These are phyloP conservation scores for Parietaria judaica DNA, from an alignment of 306 rosid species.

Conservation along the genomic window DNA sequence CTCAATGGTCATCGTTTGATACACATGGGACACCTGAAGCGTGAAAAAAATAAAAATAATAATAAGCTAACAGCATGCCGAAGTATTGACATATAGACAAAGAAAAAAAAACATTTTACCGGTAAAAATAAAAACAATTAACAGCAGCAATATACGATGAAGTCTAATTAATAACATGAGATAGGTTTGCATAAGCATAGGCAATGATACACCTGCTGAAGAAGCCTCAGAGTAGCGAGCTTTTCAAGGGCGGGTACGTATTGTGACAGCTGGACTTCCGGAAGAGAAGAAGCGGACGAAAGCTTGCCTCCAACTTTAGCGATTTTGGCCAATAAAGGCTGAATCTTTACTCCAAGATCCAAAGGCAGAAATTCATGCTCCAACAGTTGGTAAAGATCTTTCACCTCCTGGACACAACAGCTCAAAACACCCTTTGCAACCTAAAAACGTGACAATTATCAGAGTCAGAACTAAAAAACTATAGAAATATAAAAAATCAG, in stretches of 20 bases:
- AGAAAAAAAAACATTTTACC: too few relatives aligned
- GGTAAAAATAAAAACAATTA: background rate
- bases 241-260: constrained; percentile 69
- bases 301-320: constrained; percentile 83
- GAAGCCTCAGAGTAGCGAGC: constrained; percentile 86
- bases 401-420: constrained; percentile 91
- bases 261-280: constrained; percentile 79
- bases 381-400: constrained; percentile 76
- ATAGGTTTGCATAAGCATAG: background rate
- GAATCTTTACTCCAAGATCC: constrained; percentile 71
- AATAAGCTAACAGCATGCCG: too few relatives aligned
- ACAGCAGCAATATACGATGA: background rate
- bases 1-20: constrained; percentile 77
- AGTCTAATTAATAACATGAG: background rate
- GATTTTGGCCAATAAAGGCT: constrained; percentile 60
- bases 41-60: background rate
- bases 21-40: constrained; percentile 74
- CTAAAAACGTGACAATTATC: constrained; percentile 24
- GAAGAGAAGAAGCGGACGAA: constrained; percentile 82
- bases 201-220: constrained; percentile 64
- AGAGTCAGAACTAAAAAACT: background rate
- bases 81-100: too few relatives aligned
- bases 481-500: background rate
- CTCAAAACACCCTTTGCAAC: constrained; percentile 84
- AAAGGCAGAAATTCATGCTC: constrained; percentile 84